phyloP scores from a whole-genome alignment of 2,329 filamentous ascomycete species.

The Dothidotthia symphoricarpi region DNA sequence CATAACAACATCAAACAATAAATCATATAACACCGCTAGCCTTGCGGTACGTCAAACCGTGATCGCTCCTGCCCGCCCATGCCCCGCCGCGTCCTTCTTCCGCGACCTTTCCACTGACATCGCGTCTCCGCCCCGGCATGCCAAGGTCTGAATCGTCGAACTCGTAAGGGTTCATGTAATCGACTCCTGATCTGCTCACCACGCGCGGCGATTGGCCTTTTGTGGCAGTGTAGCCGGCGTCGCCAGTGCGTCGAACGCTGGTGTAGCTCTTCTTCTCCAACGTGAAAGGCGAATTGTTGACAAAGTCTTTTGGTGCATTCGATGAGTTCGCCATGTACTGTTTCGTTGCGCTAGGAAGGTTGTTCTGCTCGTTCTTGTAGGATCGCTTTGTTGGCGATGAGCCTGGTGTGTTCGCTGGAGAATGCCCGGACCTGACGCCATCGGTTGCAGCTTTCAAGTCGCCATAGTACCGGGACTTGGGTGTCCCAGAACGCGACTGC shows the following conservation, averaged over 20 bases:
- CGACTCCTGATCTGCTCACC: slow-evolving; percentile 49
- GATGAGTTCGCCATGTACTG: slow-evolving; percentile 32
- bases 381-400: slow-evolving; percentile 25
- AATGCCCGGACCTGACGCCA: slow-evolving; percentile 34
- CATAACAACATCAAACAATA: slow-evolving; percentile 3
- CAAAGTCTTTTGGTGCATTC: slow-evolving; percentile 9
- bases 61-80: slow-evolving; percentile 26
- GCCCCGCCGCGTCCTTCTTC: slow-evolving; percentile 63
- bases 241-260: slow-evolving; percentile 34
- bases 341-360: slow-evolving; percentile 29
- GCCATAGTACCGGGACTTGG: slow-evolving; percentile 49
- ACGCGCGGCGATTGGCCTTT: slow-evolving; percentile 43
- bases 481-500: slow-evolving; percentile 30
- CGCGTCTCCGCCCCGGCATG: slow-evolving; percentile 35
- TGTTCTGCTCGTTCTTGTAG: slow-evolving; percentile 18
- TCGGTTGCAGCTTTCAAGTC: slow-evolving; percentile 47
- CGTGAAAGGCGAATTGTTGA: slow-evolving; percentile 28
- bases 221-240: slow-evolving; percentile 29
- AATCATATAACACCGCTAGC: slow-evolving; percentile 38
- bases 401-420: slow-evolving; percentile 23
- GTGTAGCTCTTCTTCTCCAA: slow-evolving; percentile 36
- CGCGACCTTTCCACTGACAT: slow-evolving; percentile 70
- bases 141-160: slow-evolving; percentile 36
- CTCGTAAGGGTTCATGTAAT: slow-evolving; percentile 43
- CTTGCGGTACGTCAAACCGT: slow-evolving; percentile 40